Evolutionary conservation across 345 rosid genomes (phyloP).

Genomic region (Anastatica hierochuntica): DNA sequence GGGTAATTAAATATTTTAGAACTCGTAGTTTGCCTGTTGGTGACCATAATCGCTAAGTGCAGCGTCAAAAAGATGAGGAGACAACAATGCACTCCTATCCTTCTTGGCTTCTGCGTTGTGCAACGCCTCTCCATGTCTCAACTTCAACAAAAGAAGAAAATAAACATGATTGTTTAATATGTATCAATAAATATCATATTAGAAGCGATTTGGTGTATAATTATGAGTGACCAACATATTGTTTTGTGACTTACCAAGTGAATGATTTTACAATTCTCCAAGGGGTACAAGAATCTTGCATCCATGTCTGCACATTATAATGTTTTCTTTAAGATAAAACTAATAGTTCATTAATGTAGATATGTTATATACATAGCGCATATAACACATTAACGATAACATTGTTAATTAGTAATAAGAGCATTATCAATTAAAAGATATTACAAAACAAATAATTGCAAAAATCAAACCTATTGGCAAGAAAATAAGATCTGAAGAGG

Average conservation of each 20-base stretch:
- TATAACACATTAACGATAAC: too few relatives aligned
- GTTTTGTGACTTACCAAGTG: constrained; percentile 35
- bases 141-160: constrained; percentile 21
- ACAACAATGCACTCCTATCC: constrained; percentile 31
- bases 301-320: constrained; percentile 22
- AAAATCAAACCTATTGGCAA: constrained; percentile 9
- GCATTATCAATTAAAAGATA: too few relatives aligned
- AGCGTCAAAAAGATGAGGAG: constrained; percentile 53
- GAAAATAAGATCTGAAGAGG: not conserved
- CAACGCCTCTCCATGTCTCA: constrained; percentile 65
- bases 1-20: too few relatives aligned
- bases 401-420: too few relatives aligned
- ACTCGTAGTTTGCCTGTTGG: constrained; percentile 50
- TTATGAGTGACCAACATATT: not conserved
- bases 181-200: not conserved
- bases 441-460: not conserved
- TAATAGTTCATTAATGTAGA: not conserved
- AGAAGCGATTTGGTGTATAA: too few relatives aligned
- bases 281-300: constrained; percentile 32
- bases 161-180: not conserved
- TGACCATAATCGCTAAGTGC: constrained; percentile 45
- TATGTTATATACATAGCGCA: too few relatives aligned
- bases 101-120: constrained; percentile 52
- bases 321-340: not conserved
- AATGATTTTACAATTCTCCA: constrained; percentile 39